Conservation (phyloP, 106 monocot species). For the Posidonia australis region DNA sequence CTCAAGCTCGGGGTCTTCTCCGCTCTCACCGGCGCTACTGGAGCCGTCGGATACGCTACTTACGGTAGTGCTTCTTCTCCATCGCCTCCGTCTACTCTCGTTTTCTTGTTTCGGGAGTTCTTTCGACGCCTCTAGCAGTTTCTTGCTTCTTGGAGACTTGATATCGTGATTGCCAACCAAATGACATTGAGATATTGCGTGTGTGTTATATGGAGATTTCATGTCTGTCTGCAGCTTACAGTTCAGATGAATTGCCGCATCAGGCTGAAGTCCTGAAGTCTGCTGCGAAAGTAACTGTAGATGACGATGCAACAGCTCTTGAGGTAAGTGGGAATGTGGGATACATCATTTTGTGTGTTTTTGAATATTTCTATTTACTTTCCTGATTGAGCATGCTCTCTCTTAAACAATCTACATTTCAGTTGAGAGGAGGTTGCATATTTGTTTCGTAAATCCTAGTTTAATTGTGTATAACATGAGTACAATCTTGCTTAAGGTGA, state of each 20-base stretch:
- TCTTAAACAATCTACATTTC: not conserved
- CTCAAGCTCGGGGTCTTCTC: constrained; percentile 35
- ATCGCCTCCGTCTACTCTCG: not conserved
- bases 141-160: too few relatives aligned
- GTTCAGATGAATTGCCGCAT: constrained; percentile 36
- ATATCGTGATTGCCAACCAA: too few relatives aligned
- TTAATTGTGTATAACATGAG: too few relatives aligned
- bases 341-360: not conserved
- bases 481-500: too few relatives aligned
- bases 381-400: not conserved
- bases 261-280: constrained; percentile 23
- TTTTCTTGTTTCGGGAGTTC: not conserved
- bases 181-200: too few relatives aligned
- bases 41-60: constrained; percentile 45
- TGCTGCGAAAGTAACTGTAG: constrained; percentile 9
- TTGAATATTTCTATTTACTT: not conserved
- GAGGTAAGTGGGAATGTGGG: constrained; percentile 22
- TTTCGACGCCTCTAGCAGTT: not conserved
- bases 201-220: not conserved
- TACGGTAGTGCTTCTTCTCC: constrained; percentile 28
- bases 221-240: constrained; percentile 27
- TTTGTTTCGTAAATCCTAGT: too few relatives aligned
- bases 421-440: too few relatives aligned
- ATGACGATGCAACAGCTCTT: constrained; percentile 24
- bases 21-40: constrained; percentile 31